These are phyloP conservation scores for Stephania cephalantha DNA, from an alignment of 164 flowering plant species.

Conservation along the genomic window DNA sequence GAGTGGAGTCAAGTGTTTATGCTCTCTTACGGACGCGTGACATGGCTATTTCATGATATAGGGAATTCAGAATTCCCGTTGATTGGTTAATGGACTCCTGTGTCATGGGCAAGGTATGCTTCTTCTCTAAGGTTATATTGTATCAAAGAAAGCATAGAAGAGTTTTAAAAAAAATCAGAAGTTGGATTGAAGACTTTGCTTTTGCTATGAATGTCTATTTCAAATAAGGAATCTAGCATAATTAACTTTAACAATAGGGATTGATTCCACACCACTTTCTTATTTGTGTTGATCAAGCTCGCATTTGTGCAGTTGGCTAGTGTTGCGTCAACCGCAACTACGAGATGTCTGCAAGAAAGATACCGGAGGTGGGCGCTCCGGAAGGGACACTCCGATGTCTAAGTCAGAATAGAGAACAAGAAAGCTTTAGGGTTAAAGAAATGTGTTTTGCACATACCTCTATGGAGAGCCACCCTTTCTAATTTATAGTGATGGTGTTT, in stretches of 20 bases:
- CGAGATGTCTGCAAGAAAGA: no score
- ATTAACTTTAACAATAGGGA: no score
- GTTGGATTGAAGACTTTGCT: not conserved
- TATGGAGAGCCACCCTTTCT: no score
- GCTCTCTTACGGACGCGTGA: constrained; percentile 87
- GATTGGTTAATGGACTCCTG: constrained; percentile 89
- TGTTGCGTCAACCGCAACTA: no score
- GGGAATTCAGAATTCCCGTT: constrained; percentile 83
- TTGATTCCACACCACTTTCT: not conserved
- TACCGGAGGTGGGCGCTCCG: no score
- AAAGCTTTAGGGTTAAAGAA: no score
- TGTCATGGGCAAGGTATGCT: constrained; percentile 80
- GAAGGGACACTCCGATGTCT: no score
- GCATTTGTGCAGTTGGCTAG: constrained; percentile 85
- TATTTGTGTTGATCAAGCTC: constrained; percentile 71
- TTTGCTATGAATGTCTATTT: no score
- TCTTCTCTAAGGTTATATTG: not conserved
- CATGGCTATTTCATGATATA: constrained; percentile 88
- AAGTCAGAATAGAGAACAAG: no score
- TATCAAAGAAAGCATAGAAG: not conserved
- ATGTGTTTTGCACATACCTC: no score
- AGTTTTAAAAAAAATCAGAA: not conserved
- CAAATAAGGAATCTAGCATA: no score
- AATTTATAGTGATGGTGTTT: no score
- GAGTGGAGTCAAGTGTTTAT: constrained; percentile 90